phyloP scores from a whole-genome alignment of 164 flowering plant species.

The grape (Vitis vinifera) region DNA sequence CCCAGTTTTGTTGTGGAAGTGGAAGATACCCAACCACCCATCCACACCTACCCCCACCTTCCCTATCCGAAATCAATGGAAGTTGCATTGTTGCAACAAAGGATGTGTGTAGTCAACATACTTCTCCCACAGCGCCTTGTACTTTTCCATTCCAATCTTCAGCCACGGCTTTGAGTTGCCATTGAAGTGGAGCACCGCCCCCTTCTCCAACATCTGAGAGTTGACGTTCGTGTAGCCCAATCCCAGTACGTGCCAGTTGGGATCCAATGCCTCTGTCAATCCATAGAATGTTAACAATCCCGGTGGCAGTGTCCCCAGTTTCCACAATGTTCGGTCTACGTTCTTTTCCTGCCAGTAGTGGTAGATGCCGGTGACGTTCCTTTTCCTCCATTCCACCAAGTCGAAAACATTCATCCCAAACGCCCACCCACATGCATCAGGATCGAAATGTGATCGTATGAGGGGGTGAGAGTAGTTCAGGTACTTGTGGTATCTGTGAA shows the following conservation, averaged over 20 bases:
- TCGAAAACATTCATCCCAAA: conserved; percentile 93
- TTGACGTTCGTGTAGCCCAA: conserved; percentile 81
- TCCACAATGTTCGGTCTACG: conserved; percentile 77
- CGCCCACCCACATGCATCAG: conserved; percentile 95
- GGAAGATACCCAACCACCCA: too few species aligned
- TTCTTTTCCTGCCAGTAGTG: conserved; percentile 92
- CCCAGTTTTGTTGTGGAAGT: conserved; percentile 2
- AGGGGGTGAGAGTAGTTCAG: conserved; percentile 83
- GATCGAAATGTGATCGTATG: conserved; percentile 70
- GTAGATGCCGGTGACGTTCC: conserved; percentile 78
- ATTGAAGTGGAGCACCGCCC: conserved; percentile 82
- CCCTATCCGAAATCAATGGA: conserved; percentile 39
- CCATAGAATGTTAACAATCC: conserved; percentile 86
- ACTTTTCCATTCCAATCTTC: conserved; percentile 82
- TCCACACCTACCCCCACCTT: background rate
- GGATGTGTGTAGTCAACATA: conserved; percentile 71
- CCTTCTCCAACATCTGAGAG: conserved; percentile 55
- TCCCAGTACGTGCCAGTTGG: conserved; percentile 79
- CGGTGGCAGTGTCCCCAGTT: conserved; percentile 87
- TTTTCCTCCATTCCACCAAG: conserved; percentile 75
- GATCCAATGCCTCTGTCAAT: conserved; percentile 67
- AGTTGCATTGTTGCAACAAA: conserved; percentile 66
- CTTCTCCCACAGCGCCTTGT: conserved; percentile 79
- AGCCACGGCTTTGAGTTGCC: conserved; percentile 92
- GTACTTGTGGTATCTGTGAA: conserved; percentile 84